Evolutionary conservation across 441 rosid species (phyloP), one percentile per base, ranked within the genome.

Genomic region (Euphorbia schlechtendalii): DNA sequence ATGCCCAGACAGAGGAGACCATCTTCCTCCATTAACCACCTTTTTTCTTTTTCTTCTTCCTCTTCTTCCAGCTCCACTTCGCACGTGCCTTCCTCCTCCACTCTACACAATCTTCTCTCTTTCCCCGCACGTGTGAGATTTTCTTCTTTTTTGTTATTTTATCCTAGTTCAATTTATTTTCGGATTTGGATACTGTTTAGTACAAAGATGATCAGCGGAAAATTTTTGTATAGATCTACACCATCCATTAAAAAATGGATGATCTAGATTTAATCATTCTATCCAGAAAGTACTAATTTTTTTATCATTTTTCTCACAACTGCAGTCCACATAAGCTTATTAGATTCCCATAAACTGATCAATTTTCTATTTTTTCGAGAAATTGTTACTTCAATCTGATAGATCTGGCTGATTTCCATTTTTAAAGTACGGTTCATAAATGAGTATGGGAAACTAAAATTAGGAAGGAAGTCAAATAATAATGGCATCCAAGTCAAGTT

Each of bases 1-100:
- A 87, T 87, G 93, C 86, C 90, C 13, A 79, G 96, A 76, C 96
- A 79, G 81, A 92, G 93, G 76, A 77, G 93, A 65, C 78, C 89
- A 11, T 73, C 86, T 71, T 79, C 89, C 60, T 68, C 80, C 78
- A 73, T 79, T 78, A 81, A 62, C 63, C 81, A 68, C 63, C 82
- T 86, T 52, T 82, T 84, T 64, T 73, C 86, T 36, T 68, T 78
- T 53, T 11, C 71, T 59, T 53, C 76, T 38, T 6, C 79, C 57
- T 57, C 69, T 69, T 69, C 85, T 77, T 90, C 83, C 86, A 87
- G 80, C 38, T 51, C 85, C 88, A 86, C 81, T 38, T 52, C 85
- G 45, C 14, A 40, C 45, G 45, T 40, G 68, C 59, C 79, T 20
- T 52, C 85, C 71, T 59, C 79, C 45, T 25, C 76, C 48, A 59